Base-by-base conservation (phyloP, 257 asterid species). In the Nicotiana tomentosiformis region DNA sequence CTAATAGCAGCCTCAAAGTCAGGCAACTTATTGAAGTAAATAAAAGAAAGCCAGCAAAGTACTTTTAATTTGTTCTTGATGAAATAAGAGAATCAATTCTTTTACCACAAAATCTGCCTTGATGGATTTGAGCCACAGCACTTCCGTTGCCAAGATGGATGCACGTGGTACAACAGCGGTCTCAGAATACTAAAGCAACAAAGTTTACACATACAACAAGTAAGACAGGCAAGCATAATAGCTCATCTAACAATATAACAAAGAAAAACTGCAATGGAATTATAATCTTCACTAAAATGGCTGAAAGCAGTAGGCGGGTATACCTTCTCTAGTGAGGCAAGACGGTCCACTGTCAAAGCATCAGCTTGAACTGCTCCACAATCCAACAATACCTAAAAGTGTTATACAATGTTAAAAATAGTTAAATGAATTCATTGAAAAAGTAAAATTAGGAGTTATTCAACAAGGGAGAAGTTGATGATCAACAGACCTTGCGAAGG, bases 351-450 rank as follows among this genome's bases (percentile, higher is more conserved):
- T 9, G 99, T 96, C 93, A 96, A 88, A 26, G 99, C 99, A 90
- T 96, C 99, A 49, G 98, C 97, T 88, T 96, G 99, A 89, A 96
- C 98, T 76, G 99, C 99, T 79, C 99, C 99, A 90, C 98, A 96
- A 84, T 96, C 99, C 78, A 96, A 86, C 68, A 96, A 88, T 79
- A 96, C 98, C 99, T 94, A 86, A 83, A 61, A 65, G 16, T 49
- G 26, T 51, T 26, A 8, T 3, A 15, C 29, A 76, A 76, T 16
- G 10, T 74, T 67, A 30, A 84, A 84, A 64, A 78, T 64, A 72
- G 51, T 18, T 7, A 35, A 72, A 43, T 15, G 26, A 57, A 32
- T 7, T 6, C 32, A 69, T 29, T 39, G 23, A 33, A 0, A 7
- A 70, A 46, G 15, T n/a, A 49, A 43, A 12, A 80, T 49, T 37